Percentiles rank a stretch among this genome's conserved stretches.
Evolutionary conservation across 1,284 basidiomycete genomes (phyloP).

Genomic region (Chondrostereum purpureum): DNA sequence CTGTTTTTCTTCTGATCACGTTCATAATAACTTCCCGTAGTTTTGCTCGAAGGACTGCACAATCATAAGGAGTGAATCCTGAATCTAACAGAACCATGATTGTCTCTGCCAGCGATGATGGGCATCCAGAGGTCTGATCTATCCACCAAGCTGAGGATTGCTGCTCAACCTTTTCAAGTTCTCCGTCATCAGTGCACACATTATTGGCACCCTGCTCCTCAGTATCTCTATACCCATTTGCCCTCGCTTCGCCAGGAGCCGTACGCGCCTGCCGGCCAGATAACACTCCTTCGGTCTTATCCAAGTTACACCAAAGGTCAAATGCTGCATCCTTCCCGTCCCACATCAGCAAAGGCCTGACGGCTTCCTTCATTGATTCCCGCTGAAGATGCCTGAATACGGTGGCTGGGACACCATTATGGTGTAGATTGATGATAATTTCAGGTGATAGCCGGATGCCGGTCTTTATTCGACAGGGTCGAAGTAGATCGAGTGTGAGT

Average conservation of each 20-base stretch:
- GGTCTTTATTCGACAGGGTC: constrained; percentile 26
- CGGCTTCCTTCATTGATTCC: constrained; percentile 14
- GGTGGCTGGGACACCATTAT: constrained; percentile 32
- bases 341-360: constrained; percentile 23
- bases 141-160: constrained; percentile 27
- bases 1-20: constrained; percentile 18
- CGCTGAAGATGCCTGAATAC: constrained; percentile 25
- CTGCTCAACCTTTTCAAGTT: constrained; percentile 12
- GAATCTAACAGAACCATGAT: constrained; percentile 28
- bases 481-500: constrained; percentile 33
- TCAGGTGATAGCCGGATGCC: constrained; percentile 34
- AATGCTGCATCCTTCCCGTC: constrained; percentile 19
- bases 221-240: constrained; percentile 14
- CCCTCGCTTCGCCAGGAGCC: constrained; percentile 24
- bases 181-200: constrained; percentile 11
- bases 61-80: constrained; percentile 30
- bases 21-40: constrained; percentile 26
- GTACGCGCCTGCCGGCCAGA: constrained; percentile 24
- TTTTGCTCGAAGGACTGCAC: constrained; percentile 28
- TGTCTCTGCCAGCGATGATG: constrained; percentile 35
- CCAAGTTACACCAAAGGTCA: constrained; percentile 26
- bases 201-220: constrained; percentile 20
- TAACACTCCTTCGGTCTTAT: constrained; percentile 24
- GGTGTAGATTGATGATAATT: constrained; percentile 37
- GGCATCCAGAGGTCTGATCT: constrained; percentile 33